phyloP scores from a whole-genome alignment of 225 moss, liverwort and hornwort genomes.

The Marchantia polymorpha region DNA sequence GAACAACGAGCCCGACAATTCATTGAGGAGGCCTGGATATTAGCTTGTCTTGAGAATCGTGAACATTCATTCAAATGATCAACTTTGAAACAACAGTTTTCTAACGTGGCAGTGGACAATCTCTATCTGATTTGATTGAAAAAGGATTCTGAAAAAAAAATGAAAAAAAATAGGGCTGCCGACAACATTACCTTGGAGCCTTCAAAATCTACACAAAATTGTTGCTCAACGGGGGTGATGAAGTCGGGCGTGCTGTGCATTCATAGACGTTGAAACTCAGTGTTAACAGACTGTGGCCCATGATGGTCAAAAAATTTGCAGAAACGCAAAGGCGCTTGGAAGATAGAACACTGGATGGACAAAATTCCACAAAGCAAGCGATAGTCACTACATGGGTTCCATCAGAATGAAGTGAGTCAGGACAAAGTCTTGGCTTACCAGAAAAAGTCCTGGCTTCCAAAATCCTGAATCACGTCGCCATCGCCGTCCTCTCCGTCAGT shows the following conservation, averaged over 20 bases:
- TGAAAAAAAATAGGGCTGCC: no score
- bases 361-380: neutral
- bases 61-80: no score
- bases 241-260: constrained; percentile 86
- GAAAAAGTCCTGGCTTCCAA: constrained; percentile 88
- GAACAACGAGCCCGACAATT: neutral
- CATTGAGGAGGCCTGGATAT: no score
- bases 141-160: neutral
- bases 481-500: constrained; percentile 59
- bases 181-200: constrained; percentile 55
- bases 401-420: no score
- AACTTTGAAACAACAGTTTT: no score
- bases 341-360: neutral
- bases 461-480: constrained; percentile 56
- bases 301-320: neutral
- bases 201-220: constrained; percentile 86
- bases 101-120: no score
- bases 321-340: neutral
- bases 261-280: neutral
- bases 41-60: no score
- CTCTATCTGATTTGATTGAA: neutral
- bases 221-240: constrained; percentile 93
- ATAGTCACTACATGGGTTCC: no score
- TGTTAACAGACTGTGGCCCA: neutral
- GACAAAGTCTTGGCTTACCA: constrained; percentile 93